Evolutionary conservation across 441 rosid genomes (phyloP).

Genomic region (Erysimum cheiri): DNA sequence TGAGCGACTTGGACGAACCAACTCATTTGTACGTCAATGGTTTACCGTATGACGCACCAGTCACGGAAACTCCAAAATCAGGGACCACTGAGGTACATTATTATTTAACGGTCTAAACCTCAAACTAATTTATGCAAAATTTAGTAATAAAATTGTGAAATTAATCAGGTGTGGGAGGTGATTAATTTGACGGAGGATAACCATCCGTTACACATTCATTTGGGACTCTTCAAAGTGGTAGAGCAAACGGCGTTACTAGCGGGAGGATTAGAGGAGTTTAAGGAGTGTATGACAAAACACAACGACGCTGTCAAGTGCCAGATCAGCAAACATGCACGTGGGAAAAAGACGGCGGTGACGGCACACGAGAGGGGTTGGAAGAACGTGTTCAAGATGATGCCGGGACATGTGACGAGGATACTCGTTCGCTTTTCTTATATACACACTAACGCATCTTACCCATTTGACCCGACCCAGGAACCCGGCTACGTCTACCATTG

Average conservation of each 20-base stretch:
- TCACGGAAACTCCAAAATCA: slow-evolving; percentile 70
- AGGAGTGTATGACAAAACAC: slow-evolving; percentile 64
- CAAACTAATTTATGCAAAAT: too few species aligned
- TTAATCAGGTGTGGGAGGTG: slow-evolving; percentile 61
- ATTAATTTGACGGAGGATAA: slow-evolving; percentile 90
- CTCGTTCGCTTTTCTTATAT: slow-evolving; percentile 69
- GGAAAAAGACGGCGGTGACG: slow-evolving; percentile 52
- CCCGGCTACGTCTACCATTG: slow-evolving; percentile 96
- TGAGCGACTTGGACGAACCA: slow-evolving; percentile 64
- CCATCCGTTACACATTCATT: slow-evolving; percentile 90
- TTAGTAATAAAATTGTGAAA: neutral
- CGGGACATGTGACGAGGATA: slow-evolving; percentile 69
- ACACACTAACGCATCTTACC: slow-evolving; percentile 69
- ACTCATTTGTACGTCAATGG: slow-evolving; percentile 84
- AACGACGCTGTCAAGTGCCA: slow-evolving; percentile 74
- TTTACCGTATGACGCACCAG: slow-evolving; percentile 63
- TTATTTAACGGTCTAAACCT: neutral
- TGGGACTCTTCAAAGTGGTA: slow-evolving; percentile 72
- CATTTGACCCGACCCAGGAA: slow-evolving; percentile 68
- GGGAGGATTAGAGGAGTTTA: slow-evolving; percentile 54
- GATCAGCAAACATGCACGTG: slow-evolving; percentile 60
- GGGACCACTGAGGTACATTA: slow-evolving; percentile 65
- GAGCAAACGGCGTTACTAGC: slow-evolving; percentile 62
- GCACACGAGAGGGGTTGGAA: slow-evolving; percentile 90
- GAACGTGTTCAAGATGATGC: slow-evolving; percentile 87